Conservation (phyloP, 176 grass and related monocot species). For the Lolium multiflorum region DNA sequence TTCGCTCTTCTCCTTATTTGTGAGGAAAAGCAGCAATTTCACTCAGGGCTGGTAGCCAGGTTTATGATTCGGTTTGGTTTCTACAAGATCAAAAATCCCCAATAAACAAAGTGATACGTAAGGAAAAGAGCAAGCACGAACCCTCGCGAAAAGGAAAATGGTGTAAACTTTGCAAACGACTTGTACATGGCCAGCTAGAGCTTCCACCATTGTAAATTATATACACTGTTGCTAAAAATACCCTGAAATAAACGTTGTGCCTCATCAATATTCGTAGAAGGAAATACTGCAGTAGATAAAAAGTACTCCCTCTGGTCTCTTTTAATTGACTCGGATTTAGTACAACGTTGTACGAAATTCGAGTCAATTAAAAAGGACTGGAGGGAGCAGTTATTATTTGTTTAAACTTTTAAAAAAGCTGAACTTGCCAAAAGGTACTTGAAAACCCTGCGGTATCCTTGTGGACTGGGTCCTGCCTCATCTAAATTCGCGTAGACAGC, state of each 20-base stretch:
- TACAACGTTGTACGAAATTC: no score
- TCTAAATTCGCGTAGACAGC: no score
- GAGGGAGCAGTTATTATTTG: no score
- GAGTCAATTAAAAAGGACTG: no score
- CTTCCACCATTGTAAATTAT: conserved; percentile 28
- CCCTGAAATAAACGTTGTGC: not conserved
- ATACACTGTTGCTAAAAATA: not conserved
- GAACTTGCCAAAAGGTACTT: no score
- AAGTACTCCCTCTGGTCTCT: no score
- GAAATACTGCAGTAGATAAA: no score
- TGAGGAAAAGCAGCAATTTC: conserved; percentile 50
- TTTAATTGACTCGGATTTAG: no score
- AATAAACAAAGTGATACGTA: not conserved
- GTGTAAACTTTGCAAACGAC: conserved; percentile 13
- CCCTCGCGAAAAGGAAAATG: not conserved
- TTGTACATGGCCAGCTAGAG: conserved; percentile 14
- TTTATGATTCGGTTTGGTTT: conserved; percentile 13
- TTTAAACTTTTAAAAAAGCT: no score
- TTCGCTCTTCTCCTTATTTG: not conserved
- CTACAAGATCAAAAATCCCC: not conserved
- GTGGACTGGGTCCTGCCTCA: no score
- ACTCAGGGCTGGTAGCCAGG: not conserved
- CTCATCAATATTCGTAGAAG: not conserved
- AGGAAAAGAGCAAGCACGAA: not conserved
- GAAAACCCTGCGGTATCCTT: no score